Evolutionary conservation across 2,329 filamentous ascomycete species (phyloP).

Genomic region (Colletotrichum nymphaeae): DNA sequence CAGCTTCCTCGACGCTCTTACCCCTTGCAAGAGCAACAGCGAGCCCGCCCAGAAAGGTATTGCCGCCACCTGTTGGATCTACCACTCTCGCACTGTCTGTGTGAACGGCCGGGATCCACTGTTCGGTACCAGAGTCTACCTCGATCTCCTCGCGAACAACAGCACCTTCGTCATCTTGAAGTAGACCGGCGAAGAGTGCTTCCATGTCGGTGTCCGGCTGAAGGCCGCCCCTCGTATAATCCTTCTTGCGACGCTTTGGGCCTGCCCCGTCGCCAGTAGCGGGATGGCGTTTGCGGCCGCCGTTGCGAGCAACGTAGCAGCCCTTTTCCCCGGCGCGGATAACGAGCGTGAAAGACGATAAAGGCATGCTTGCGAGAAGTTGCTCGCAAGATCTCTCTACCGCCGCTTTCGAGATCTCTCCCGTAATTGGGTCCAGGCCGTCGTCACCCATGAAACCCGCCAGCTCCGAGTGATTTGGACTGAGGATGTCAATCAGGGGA

Average conservation of each 20-base stretch:
- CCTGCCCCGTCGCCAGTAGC: constrained; percentile 38
- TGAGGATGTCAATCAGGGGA: constrained; percentile 71
- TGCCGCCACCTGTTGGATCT: constrained; percentile 96
- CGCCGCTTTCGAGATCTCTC: constrained; percentile 61
- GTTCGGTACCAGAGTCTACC: constrained; percentile 72
- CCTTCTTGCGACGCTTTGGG: constrained; percentile 54
- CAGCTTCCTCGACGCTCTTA: constrained; percentile 74
- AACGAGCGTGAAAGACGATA: constrained; percentile 74
- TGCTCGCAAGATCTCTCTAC: constrained; percentile 72
- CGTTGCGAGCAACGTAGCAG: constrained; percentile 72
- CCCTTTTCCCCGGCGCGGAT: constrained; percentile 79
- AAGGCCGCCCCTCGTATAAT: constrained; percentile 61
- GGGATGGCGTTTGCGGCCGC: constrained; percentile 59
- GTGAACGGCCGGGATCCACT: constrained; percentile 86
- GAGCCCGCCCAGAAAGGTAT: constrained; percentile 81
- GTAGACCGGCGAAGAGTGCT: constrained; percentile 68
- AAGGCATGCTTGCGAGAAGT: constrained; percentile 72
- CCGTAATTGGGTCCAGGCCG: constrained; percentile 65
- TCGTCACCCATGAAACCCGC: constrained; percentile 81
- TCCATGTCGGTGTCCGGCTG: constrained; percentile 72
- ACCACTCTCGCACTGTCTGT: constrained; percentile 67
- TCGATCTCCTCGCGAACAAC: constrained; percentile 69
- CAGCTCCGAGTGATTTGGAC: constrained; percentile 91
- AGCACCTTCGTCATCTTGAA: constrained; percentile 64
- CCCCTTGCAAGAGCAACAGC: constrained; percentile 70